Evolutionary conservation across 169 alveolate genomes (phyloP).

Genomic region (Eimeria falciformis): DNA sequence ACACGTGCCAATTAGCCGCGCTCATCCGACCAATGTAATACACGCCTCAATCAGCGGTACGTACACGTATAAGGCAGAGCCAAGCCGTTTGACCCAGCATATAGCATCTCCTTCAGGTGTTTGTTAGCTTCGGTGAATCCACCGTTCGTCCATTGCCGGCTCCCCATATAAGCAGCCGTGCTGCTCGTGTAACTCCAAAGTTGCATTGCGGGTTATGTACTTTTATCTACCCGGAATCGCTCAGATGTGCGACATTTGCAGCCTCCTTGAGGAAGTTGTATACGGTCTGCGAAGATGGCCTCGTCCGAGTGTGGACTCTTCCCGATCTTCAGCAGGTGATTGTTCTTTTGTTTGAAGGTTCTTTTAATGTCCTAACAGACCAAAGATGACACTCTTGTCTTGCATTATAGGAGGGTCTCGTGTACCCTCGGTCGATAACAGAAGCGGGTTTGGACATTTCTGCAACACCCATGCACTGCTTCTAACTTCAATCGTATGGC

Average conservation of each 20-base stretch:
- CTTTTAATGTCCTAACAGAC: too few species aligned
- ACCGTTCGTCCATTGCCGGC: background rate
- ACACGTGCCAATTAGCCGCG: conserved; percentile 89
- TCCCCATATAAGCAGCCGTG: background rate
- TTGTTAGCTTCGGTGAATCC: too few species aligned
- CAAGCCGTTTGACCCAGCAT: too few species aligned
- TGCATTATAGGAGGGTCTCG: too few species aligned
- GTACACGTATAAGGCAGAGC: too few species aligned
- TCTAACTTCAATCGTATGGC: too few species aligned
- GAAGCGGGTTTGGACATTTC: too few species aligned
- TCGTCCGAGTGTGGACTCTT: conserved; percentile 75
- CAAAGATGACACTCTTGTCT: too few species aligned
- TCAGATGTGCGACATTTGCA: conserved; percentile 18
- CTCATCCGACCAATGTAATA: conserved; percentile 89
- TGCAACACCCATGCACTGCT: too few species aligned
- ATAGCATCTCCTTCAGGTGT: too few species aligned
- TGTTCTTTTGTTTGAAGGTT: background rate
- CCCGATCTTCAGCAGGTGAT: conserved; percentile 72
- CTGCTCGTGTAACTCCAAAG: background rate
- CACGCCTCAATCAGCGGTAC: conserved; percentile 78
- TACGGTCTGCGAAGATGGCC: conserved; percentile 70
- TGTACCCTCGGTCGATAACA: too few species aligned
- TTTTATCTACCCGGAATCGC: background rate
- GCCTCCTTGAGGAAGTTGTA: conserved; percentile 70
- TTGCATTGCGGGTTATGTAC: background rate